Base-by-base conservation (phyloP, 1,284 basidiomycete species). In the Retiboletus flavoniger region DNA sequence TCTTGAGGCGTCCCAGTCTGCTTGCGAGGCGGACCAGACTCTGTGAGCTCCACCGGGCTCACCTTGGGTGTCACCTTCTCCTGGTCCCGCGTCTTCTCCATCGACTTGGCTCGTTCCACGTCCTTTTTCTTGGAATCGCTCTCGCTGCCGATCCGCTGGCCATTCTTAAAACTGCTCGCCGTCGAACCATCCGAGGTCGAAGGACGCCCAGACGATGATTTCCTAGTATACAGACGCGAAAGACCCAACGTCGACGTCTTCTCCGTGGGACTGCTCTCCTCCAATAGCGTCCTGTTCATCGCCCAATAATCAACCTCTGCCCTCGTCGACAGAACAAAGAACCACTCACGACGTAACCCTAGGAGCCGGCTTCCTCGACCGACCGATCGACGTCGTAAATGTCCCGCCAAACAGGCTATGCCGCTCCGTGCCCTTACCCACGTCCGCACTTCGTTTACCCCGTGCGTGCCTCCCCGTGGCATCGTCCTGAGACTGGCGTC, bases 281-380 rank as follows among this genome's bases (percentile, higher is more conserved):
- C 65, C 34, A 70, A 44, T 28, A 71, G 31, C 19, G 69, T 68
- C 41, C 70, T 68, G 38, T 47, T 4, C 29, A 24, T 44, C 11
- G 17, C 2, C 36, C 16, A 6, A 7, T 10, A 32, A 28, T 60
- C 43, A 53, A 43, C 45, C 46, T n/a, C n/a, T 4, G 11, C 3
- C n/a, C 14, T 31, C 26, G 16, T 19, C 34, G 53, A 52, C 50
- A 55, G 29, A 50, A 43, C 29, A 6, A 29, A 48, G 28, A 39
- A 51, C 47, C 29, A 75, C 80, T 62, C 68, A 84, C 79, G 74
- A 72, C 42, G 81, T 81, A 60, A 84, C 82, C 66, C 81, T 81
- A 13, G 93, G 93, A 3, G 91, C 78, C 1, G 92, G 92, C 68
- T 95, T 95, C 58, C 93, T 75, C 48, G 75, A 74, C 64, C 87